Evolutionary conservation across 441 rosid species (phyloP), one percentile per base, ranked within the genome.

Genomic region (Erysimum cheiri): DNA sequence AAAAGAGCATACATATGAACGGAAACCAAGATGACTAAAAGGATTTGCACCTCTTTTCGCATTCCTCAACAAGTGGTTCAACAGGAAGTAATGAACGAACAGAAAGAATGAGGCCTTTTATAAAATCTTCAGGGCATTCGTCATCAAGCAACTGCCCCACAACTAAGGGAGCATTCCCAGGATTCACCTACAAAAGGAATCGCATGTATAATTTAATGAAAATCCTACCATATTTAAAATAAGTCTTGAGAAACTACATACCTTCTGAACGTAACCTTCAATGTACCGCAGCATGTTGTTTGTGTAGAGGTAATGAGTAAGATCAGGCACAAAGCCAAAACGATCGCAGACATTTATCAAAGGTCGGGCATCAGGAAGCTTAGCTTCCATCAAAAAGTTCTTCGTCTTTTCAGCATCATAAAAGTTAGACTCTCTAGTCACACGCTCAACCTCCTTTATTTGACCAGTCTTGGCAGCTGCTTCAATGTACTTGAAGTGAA

Each of bases 241-340:
- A 50, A 19, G 43, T 53, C 68, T 24, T 29, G 40, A 29, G 60
- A 48, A 32, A 52, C 35, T 9, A 17, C 75, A 58, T 80, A 96
- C 98, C 98, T 96, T 96, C 82, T 93, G 98, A 52, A 96, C 98
- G 77, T 93, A 96, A 72, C 98, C 98, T 84, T 96, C 98, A 69
- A 96, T 96, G 72, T 93, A 96, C 2, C 98, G 96, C 44, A 96
- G 96, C 99, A 96, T 93, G 83, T 92, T 96, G 84, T 77, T 96
- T 58, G 98, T 64, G 84, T 96, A 96, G 13, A 96, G 95, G 83
- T 96, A 93, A 77, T 93, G 98, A 13, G 98, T 96, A 54, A 96
- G 98, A 76, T 96, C 99, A 37, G 95, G 94, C 71, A 96, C 99
- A 80, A 83, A 96, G 61, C 98, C 96, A 80, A 93, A 96, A 13